Percentiles rank a stretch among this genome's conserved stretches.
Conservation (phyloP, 768 basidiomycete species). For the Mrakia frigida region DNA sequence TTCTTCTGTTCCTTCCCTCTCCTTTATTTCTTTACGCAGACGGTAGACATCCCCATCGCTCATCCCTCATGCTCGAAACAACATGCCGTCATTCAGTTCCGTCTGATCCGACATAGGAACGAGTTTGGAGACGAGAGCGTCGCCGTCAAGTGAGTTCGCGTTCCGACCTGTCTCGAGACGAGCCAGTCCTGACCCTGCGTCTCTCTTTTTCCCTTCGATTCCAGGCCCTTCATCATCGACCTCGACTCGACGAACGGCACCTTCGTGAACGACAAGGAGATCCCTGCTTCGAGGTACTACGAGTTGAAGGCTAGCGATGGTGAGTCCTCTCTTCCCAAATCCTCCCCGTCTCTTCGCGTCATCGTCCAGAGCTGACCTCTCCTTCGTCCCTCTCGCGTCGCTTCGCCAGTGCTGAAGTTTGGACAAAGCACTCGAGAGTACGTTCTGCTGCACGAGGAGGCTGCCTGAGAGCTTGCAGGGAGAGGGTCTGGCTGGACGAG, state of each 20-base stretch:
- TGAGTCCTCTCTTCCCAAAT: slow-evolving; percentile 45
- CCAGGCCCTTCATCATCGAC: slow-evolving; percentile 92
- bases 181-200: no score
- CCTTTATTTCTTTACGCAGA: slow-evolving; percentile 37
- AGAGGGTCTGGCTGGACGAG: not conserved
- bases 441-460: slow-evolving; percentile 77
- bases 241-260: slow-evolving; percentile 98
- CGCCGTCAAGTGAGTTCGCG: slow-evolving; percentile 64
- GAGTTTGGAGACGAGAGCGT: slow-evolving; percentile 77
- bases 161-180: no score
- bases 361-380: not conserved
- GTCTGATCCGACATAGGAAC: slow-evolving; percentile 77
- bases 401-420: slow-evolving; percentile 68
- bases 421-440: slow-evolving; percentile 76
- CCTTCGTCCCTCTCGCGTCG: not conserved
- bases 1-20: no score
- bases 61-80: slow-evolving; percentile 99
- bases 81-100: slow-evolving; percentile 95
- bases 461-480: slow-evolving; percentile 33
- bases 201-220: not conserved
- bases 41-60: slow-evolving; percentile 68
- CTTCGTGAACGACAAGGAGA: slow-evolving; percentile 74
- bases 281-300: slow-evolving; percentile 81
- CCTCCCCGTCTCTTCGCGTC: not conserved
- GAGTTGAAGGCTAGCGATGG: slow-evolving; percentile 75